Evolutionary conservation across 306 rosid species (phyloP), one percentile per base, ranked within the genome.

Genomic region (Malus sylvestris): DNA sequence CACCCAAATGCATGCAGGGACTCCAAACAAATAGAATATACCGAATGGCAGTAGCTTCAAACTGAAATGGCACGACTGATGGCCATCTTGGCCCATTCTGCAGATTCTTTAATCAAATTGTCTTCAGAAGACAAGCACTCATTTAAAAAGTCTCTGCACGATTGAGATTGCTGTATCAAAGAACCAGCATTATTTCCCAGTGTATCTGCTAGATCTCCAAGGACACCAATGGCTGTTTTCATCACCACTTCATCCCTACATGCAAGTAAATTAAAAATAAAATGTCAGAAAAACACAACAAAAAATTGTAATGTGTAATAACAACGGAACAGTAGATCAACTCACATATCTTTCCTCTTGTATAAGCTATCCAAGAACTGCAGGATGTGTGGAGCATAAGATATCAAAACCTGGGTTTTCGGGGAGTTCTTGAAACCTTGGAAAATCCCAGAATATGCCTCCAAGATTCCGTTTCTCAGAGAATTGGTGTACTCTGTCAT

Each of bases 1-100:
- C 86, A 82, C 86, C 91, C 88, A 89, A 89, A 89, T 90, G 97
- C 97, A 90, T 88, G 97, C 89, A 87, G 77, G 85, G 86, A 87
- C 83, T 79, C 78, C 85, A 75, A 74, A 74, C 84, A 76, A 70
- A 81, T 78, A 74, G 73, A 79, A 84, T 70, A 76, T 79, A 79
- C 84, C 79, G 77, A 82, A 61, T 14, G 67, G 81, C 78, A 53
- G 58, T 45, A 8, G 82, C 83, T 87, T 91, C 89, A 93, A 80
- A 91, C 91, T 83, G 98, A 87, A 82, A 93, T 91, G 66, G 95
- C 95, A 42, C 98, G 98, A 70, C 27, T 85, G 74, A 93, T 93
- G 70, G 98, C 98, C 91, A 86, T 86, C 90, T 81, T 89, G 79
- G 98, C 98, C 98, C 98, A 93, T 83, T 93, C 94, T 78, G 98